phyloP scores from a whole-genome alignment of 2,329 filamentous ascomycete genomes.

The Tolypocladium tundrense region DNA sequence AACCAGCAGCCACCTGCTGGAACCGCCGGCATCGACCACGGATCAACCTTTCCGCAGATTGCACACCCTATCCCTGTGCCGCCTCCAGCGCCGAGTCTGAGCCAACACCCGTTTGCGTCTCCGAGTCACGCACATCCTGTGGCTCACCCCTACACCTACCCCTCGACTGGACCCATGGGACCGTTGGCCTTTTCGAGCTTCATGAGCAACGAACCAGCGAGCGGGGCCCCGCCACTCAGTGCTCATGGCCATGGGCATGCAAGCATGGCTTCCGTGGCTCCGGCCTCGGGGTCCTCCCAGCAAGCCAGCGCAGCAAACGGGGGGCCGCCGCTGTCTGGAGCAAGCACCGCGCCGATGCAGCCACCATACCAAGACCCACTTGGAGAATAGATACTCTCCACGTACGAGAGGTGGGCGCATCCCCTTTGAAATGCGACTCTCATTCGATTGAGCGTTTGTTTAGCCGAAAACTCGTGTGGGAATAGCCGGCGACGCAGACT shows the following conservation, averaged over 20 bases:
- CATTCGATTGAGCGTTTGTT: background rate
- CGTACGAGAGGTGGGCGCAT: background rate
- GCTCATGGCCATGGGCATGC: slow-evolving; percentile 14
- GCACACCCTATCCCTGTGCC: slow-evolving; percentile 17
- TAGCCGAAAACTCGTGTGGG: background rate
- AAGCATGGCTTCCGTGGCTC: slow-evolving; percentile 17
- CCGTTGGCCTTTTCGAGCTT: slow-evolving; percentile 14
- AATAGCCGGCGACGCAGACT: background rate
- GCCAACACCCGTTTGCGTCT: slow-evolving; percentile 13
- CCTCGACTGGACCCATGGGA: slow-evolving; percentile 9
- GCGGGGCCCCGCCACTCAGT: slow-evolving; percentile 7
- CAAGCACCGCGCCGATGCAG: slow-evolving; percentile 27
- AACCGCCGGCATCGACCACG: background rate
- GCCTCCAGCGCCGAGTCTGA: slow-evolving; percentile 14
- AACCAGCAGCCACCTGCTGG: slow-evolving; percentile 6
- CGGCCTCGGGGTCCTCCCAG: slow-evolving; percentile 9
- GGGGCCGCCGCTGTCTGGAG: slow-evolving; percentile 14
- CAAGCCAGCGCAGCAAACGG: slow-evolving; percentile 14
- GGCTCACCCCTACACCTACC: slow-evolving; percentile 9
- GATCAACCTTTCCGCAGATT: slow-evolving; percentile 2
- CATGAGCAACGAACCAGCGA: slow-evolving; percentile 16
- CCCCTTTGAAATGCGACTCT: background rate
- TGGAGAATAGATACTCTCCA: background rate
- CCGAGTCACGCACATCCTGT: slow-evolving; percentile 8
- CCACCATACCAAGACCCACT: slow-evolving; percentile 8